phyloP scores from a whole-genome alignment of 169 alveolate species.

The Eimeria acervulina region DNA sequence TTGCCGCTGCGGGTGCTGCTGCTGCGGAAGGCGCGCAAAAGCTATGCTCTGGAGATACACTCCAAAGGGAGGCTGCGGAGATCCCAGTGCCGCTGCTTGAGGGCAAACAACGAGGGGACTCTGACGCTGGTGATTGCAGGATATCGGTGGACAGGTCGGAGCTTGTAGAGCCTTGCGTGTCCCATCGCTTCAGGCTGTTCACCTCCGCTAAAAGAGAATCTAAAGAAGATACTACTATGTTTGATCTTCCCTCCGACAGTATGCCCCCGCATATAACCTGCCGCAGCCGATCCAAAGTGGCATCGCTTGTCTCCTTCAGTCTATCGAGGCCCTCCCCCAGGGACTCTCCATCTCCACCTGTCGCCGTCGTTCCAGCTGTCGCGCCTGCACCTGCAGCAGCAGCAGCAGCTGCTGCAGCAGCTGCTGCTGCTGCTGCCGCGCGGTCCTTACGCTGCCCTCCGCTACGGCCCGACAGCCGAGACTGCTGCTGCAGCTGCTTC shows the following conservation, averaged over 20 bases:
- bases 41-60: constrained; percentile 50
- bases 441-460: constrained; percentile 49
- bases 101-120: constrained; percentile 33
- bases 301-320: background rate
- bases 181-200: constrained; percentile 26
- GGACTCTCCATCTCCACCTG: constrained; percentile 3
- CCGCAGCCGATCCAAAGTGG: constrained; percentile 27
- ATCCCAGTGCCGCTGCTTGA: background rate
- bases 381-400: background rate
- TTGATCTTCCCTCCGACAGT: background rate
- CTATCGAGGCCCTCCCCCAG: background rate
- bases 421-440: constrained; percentile 4
- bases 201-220: constrained; percentile 12
- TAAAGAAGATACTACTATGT: background rate
- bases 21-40: background rate
- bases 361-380: background rate
- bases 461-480: constrained; percentile 7
- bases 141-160: constrained; percentile 48
- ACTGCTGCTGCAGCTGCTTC: constrained; percentile 55
- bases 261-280: constrained; percentile 28
- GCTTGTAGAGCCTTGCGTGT: constrained; percentile 36
- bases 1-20: background rate
- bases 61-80: constrained; percentile 32
- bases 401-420: background rate
- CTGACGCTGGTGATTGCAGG: constrained; percentile 16